Base-by-base conservation (phyloP, 1,284 basidiomycete species). In the Pulveroboletus sp. region DNA sequence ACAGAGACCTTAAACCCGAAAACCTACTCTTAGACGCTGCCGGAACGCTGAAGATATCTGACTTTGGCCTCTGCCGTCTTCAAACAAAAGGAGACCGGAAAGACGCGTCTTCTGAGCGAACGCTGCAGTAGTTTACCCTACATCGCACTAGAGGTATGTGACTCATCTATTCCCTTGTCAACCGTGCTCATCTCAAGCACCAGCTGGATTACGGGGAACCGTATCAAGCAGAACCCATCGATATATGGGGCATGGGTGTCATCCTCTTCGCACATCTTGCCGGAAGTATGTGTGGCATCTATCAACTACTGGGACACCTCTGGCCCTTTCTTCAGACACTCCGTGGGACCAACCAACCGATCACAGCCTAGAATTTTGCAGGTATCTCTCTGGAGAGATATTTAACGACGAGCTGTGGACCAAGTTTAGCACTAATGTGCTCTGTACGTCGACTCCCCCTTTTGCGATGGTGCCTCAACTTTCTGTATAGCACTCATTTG, bases 201-300 rank as follows among this genome's bases (percentile, higher is more conserved):
- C 56, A 86, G 84, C 63, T 89, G 37, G 78, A 76, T 52, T 71
- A 69, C 24, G 71, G 78, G n/a, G 70, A 64, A 4, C 75, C 91
- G 0, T 99, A 98, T 73, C 75, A 84, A 29, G 96, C 94, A 6
- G 93, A 97, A 63, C 94, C 95, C 0, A 86, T 98, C 40, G 96
- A 99, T 71, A 86, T 93, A 4, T 99, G 96, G 96, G 94, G 93
- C 2, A 83, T 93, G 52, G 97, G 97, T 2, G 91, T 98, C n/a
- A 96, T 99, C 39, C 77, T 99, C 1, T 98, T 93, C 69, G 94
- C 96, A 0, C 76, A 98, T 57, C 79, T 99, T 0, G 88, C 86
- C 6, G 96, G 96, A 50, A 98, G 95, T 95, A 70, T 63, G 93
- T 82, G 12, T 47, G 40, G 0, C 24, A 7, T 24, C 4, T 39